These are phyloP conservation scores for Kwoniella bestiolae DNA, from an alignment of 768 basidiomycete species.

Conservation along the genomic window DNA sequence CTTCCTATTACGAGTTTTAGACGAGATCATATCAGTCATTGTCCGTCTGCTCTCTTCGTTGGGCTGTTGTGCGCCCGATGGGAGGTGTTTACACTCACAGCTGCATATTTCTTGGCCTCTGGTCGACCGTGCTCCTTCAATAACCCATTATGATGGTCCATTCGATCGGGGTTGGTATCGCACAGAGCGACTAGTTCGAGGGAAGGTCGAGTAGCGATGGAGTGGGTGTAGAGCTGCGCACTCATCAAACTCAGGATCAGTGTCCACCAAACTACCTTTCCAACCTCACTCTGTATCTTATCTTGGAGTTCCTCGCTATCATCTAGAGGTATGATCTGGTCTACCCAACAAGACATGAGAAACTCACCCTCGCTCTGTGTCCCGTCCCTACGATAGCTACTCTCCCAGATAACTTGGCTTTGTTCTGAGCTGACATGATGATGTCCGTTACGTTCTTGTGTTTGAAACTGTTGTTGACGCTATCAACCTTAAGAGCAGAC, in stretches of 20 bases:
- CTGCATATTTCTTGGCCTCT: slow-evolving; percentile 36
- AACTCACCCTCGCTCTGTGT: slow-evolving; percentile 45
- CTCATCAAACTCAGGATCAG: no score
- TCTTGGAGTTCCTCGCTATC: no score
- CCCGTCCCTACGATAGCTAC: slow-evolving; percentile 49
- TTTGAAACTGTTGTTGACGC: neutral
- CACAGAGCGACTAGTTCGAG: slow-evolving; percentile 61
- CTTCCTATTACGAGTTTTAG: no score
- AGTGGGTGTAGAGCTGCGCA: slow-evolving; percentile 61
- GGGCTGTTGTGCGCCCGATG: no score
- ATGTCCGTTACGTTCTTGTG: neutral
- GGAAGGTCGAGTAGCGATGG: slow-evolving; percentile 61
- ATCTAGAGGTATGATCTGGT: no score
- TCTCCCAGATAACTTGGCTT: slow-evolving; percentile 13
- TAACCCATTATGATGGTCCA: slow-evolving; percentile 61
- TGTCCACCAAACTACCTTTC: no score
- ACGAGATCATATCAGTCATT: slow-evolving; percentile 34
- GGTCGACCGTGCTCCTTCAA: slow-evolving; percentile 59
- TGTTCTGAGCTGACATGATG: neutral
- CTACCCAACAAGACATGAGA: no score
- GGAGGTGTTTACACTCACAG: slow-evolving; percentile 21
- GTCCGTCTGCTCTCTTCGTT: neutral
- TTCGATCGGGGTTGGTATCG: slow-evolving; percentile 62
- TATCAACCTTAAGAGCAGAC: no score
- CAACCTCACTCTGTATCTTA: neutral